Base-by-base conservation (phyloP, 805 yeast genomes). In the Zygosaccharomyces pseudorouxii region DNA sequence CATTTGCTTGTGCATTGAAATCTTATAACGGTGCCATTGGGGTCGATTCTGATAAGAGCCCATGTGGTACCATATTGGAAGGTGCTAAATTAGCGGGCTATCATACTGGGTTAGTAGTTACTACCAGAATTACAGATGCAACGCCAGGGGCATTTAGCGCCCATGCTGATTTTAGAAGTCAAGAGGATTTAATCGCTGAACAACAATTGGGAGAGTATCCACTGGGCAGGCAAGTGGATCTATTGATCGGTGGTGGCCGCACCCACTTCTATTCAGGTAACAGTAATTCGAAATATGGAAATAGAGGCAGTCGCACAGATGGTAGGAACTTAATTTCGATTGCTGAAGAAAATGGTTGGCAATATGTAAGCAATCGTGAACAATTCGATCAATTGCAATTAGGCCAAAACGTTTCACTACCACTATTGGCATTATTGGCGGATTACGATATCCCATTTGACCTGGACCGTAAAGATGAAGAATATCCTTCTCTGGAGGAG, bases 111-210 rank as follows among this genome's bases (percentile, higher is more conserved):
- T 71, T 90, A 43, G 97, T 90, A 22, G 97, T 89, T 25, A 90
- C 96, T 23, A 89, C 97, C 0, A 77, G 95, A 54, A 79, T 90
- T 55, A 88, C 97, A 7, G 97, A 90, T 64, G 97, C 97, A 12
- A 90, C 97, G 0, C 97, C 97, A 0, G 97, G 96, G 10, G 81
- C 90, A 0, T 90, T 89, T 64, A 80, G 88, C 36, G 59, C 95
- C 2, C 98, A 90, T 64, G 93, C 76, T 11, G 82, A 82, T 54
- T 77, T 72, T 62, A 77, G 98, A 62, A 75, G 71, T 56, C 87
- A 85, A 70, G 95, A 89, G 65, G 90, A 86, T 62, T 73, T 81
- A 67, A 89, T 90, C 63, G 97, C 97, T 3, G 79, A 80, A 59
- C 97, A 90, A 52, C 93, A 88, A 63, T 66, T 90, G 51, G 97